Conservation (phyloP, 305 asterid genomes). For the Fraxinus albicans region DNA sequence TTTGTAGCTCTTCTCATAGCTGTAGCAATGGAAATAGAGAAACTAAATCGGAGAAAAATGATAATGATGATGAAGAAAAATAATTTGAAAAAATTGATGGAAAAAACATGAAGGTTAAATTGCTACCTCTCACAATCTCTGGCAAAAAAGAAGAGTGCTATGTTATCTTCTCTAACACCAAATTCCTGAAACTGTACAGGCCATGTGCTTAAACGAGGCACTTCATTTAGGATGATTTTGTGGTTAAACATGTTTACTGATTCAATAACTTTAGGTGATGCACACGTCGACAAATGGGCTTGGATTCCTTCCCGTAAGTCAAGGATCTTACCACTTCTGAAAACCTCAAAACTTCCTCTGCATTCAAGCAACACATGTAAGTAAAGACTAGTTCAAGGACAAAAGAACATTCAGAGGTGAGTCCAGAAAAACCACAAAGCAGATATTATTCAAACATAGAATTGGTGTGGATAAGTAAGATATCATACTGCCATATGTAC, state of each 20-base stretch:
- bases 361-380: constrained; percentile 27
- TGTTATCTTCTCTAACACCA: constrained; percentile 76
- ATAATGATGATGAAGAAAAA: constrained; percentile 4
- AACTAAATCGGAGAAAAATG: constrained; percentile 25
- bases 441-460: constrained; percentile 14
- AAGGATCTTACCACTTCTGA: constrained; percentile 47
- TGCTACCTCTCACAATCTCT: constrained; percentile 71
- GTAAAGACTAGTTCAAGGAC: constrained; percentile 19
- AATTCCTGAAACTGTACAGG: constrained; percentile 80
- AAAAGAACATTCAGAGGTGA: constrained; percentile 11
- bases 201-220: constrained; percentile 82
- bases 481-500: constrained; percentile 81
- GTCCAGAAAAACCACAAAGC: constrained; percentile 10
- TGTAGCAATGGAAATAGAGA: constrained; percentile 40
- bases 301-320: constrained; percentile 72
- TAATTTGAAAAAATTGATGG: constrained; percentile 18
- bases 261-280: constrained; percentile 70
- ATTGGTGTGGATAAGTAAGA: constrained; percentile 24
- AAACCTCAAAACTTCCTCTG: constrained; percentile 85
- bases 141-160: constrained; percentile 88
- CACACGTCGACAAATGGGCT: constrained; percentile 80
- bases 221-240: constrained; percentile 60
- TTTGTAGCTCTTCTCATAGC: constrained; percentile 77
- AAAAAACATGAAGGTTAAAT: constrained; percentile 6
- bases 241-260: constrained; percentile 60